Conservation (phyloP, 2,329 filamentous ascomycete species). For the Ceratocystis papillata region DNA sequence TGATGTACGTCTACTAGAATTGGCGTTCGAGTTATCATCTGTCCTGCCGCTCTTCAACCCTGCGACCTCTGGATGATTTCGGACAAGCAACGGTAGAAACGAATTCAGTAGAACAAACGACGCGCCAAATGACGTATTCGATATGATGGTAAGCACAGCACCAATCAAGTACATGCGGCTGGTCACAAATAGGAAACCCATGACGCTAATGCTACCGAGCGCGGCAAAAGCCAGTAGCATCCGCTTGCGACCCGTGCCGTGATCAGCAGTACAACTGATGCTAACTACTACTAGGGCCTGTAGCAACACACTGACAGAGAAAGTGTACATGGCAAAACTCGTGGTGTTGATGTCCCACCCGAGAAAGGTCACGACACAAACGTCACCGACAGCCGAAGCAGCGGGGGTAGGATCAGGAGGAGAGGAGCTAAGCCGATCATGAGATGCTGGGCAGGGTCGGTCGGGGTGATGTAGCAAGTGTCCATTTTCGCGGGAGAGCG, state of each 20-base stretch:
- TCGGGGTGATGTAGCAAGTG: constrained; percentile 68
- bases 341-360: constrained; percentile 88
- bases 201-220: constrained; percentile 68
- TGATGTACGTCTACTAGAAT: constrained; percentile 28
- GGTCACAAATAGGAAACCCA: constrained; percentile 73
- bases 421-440: constrained; percentile 35
- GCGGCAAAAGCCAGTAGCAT: constrained; percentile 78
- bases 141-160: constrained; percentile 72
- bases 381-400: constrained; percentile 29
- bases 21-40: constrained; percentile 26
- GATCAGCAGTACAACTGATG: constrained; percentile 91
- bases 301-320: constrained; percentile 79
- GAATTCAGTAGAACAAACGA: constrained; percentile 94
- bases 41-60: constrained; percentile 11
- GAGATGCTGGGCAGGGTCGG: constrained; percentile 60
- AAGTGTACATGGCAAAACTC: constrained; percentile 97
- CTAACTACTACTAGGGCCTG: constrained; percentile 88
- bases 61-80: constrained; percentile 56
- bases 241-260: constrained; percentile 82
- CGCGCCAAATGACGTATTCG: constrained; percentile 88
- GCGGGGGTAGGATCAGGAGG: background rate
- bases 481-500: constrained; percentile 83
- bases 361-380: constrained; percentile 74
- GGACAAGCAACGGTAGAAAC: constrained; percentile 80
- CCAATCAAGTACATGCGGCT: constrained; percentile 70